Evolutionary conservation across 2,329 filamentous ascomycete species (phyloP).

Genomic region (Fusarium circinatum): DNA sequence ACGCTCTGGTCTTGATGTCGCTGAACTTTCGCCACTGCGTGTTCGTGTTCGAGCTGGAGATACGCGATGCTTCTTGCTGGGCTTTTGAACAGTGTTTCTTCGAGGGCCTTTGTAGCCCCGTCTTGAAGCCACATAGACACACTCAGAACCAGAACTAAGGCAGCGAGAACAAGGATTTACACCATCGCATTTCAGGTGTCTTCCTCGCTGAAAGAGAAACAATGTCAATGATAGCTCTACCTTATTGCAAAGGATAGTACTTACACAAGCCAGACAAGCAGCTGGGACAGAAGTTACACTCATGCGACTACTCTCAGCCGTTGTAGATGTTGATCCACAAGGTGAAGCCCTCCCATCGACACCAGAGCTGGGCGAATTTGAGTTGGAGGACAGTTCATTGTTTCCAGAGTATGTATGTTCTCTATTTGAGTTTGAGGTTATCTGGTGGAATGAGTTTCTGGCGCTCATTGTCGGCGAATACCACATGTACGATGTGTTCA

Average conservation of each 20-base stretch:
- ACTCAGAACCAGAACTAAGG: conserved; percentile 65
- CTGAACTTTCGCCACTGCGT: conserved; percentile 46
- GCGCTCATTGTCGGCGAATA: conserved; percentile 28
- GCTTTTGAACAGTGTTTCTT: conserved; percentile 54
- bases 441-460: conserved; percentile 11
- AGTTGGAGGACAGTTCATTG: conserved; percentile 35
- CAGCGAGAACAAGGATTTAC: conserved; percentile 76
- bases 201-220: conserved; percentile 57
- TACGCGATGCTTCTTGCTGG: conserved; percentile 62
- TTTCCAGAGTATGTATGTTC: conserved; percentile 27
- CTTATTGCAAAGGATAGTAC: conserved; percentile 37
- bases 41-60: conserved; percentile 46
- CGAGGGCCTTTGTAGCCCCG: conserved; percentile 75
- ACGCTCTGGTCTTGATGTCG: conserved; percentile 52
- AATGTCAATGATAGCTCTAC: conserved; percentile 6
- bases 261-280: conserved; percentile 66
- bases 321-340: conserved; percentile 33
- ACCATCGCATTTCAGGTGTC: conserved; percentile 83
- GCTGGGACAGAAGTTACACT: conserved; percentile 56
- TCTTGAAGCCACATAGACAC: conserved; percentile 78
- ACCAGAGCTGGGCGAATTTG: conserved; percentile 41
- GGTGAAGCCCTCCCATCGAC: conserved; percentile 25
- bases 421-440: conserved; percentile 2
- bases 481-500: conserved; percentile 27
- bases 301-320: conserved; percentile 35